These are phyloP conservation scores for Amphirosellinia nigrospora DNA, from an alignment of 495 filamentous ascomycete species.

Conservation along the genomic window DNA sequence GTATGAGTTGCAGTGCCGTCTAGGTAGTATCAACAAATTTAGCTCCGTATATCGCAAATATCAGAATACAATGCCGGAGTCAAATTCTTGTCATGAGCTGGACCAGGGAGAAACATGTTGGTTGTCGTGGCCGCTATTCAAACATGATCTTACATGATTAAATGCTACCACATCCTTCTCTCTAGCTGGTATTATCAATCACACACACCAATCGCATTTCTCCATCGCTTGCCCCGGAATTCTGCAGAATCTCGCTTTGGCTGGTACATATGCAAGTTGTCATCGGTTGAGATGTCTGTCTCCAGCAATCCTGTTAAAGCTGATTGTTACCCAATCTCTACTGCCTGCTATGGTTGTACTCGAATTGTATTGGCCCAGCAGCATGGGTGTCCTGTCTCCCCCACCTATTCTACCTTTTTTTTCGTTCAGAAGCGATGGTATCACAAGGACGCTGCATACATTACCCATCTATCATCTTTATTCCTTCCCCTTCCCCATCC, in stretches of 20 bases:
- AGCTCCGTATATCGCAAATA: background rate
- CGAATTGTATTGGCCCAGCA: background rate
- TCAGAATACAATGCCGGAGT: too few relatives aligned
- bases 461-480: background rate
- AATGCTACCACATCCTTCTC: background rate
- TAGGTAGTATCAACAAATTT: background rate
- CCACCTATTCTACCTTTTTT: background rate
- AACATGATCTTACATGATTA: background rate
- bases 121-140: background rate
- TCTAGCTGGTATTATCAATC: background rate
- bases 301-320: background rate
- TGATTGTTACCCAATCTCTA: background rate
- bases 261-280: slow-evolving; percentile 25
- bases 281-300: slow-evolving; percentile 4
- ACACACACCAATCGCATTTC: background rate
- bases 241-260: slow-evolving; percentile 14
- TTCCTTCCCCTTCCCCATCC: too few relatives aligned
- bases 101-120: too few relatives aligned
- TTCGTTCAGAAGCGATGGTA: background rate
- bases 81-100: too few relatives aligned
- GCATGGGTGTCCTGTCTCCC: background rate
- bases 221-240: slow-evolving; percentile 11
- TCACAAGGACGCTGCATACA: background rate
- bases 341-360: background rate
- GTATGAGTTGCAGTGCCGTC: background rate